These are phyloP conservation scores for Purpureocillium takamizusanense DNA, from an alignment of 2,329 filamentous ascomycete species.

Conservation along the genomic window DNA sequence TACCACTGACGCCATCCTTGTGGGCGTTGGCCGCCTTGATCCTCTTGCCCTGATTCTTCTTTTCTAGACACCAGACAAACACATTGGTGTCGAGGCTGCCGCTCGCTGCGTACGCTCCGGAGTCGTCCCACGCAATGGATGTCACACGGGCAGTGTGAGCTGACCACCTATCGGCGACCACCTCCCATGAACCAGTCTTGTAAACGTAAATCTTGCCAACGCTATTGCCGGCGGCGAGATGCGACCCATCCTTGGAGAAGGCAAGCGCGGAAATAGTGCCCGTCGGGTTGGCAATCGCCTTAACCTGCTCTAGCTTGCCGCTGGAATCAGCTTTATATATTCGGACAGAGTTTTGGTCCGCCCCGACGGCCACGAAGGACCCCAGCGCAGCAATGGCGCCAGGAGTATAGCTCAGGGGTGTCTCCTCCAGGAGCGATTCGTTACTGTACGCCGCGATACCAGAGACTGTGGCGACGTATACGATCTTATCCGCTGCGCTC, in stretches of 20 bases:
- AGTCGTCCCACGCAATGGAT: conserved; percentile 64
- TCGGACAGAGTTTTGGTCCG: conserved; percentile 62
- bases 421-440: conserved; percentile 50
- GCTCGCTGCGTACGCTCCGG: conserved; percentile 70
- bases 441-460: conserved; percentile 47
- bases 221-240: conserved; percentile 74
- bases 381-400: conserved; percentile 64
- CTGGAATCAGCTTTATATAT: conserved; percentile 55
- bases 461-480: conserved; percentile 49
- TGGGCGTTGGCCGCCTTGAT: conserved; percentile 83
- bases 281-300: conserved; percentile 58
- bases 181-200: conserved; percentile 47
- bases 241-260: conserved; percentile 69
- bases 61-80: conserved; percentile 79
- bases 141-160: conserved; percentile 51
- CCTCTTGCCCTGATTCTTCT: conserved; percentile 70
- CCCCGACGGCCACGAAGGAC: conserved; percentile 65
- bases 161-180: conserved; percentile 68
- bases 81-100: conserved; percentile 87
- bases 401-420: conserved; percentile 54
- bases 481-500: conserved; percentile 39
- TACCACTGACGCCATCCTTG: conserved; percentile 88
- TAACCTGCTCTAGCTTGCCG: conserved; percentile 42
- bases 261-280: conserved; percentile 69
- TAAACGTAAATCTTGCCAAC: conserved; percentile 85